These are phyloP conservation scores for Cryoendolithus antarcticus DNA, from an alignment of 2,329 filamentous ascomycete species.

Conservation along the genomic window DNA sequence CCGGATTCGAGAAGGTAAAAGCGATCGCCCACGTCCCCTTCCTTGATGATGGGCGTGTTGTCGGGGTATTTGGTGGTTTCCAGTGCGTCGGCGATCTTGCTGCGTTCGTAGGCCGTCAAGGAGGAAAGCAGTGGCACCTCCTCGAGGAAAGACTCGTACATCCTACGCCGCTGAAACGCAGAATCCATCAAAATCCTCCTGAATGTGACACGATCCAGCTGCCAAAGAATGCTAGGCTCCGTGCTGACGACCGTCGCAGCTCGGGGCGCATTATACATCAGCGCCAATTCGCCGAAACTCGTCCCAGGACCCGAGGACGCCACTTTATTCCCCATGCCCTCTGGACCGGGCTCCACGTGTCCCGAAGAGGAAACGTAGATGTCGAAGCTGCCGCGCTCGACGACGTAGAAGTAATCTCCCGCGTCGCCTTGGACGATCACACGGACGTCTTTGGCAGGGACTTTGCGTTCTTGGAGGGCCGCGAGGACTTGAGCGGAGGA, in stretches of 20 bases:
- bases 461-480: constrained; percentile 85
- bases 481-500: constrained; percentile 78
- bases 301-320: constrained; percentile 73
- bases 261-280: constrained; percentile 98
- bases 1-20: constrained; percentile 88
- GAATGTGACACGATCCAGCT: constrained; percentile 89
- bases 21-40: constrained; percentile 81
- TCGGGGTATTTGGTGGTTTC: constrained; percentile 77
- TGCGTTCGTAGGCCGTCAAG: constrained; percentile 82
- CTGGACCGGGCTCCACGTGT: constrained; percentile 61
- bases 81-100: constrained; percentile 93
- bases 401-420: constrained; percentile 95
- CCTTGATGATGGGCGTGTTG: constrained; percentile 72
- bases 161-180: constrained; percentile 85
- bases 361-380: constrained; percentile 77
- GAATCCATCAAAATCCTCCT: constrained; percentile 97
- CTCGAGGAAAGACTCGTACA: constrained; percentile 95
- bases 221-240: constrained; percentile 78
- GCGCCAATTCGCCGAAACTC: constrained; percentile 88
- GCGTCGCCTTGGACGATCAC: constrained; percentile 93
- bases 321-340: constrained; percentile 75
- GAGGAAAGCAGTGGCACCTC: constrained; percentile 77
- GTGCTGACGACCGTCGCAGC: constrained; percentile 85
- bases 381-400: constrained; percentile 82
- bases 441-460: constrained; percentile 79